Base-by-base conservation (phyloP, 768 basidiomycete genomes). In the Tulasnella sp. region DNA sequence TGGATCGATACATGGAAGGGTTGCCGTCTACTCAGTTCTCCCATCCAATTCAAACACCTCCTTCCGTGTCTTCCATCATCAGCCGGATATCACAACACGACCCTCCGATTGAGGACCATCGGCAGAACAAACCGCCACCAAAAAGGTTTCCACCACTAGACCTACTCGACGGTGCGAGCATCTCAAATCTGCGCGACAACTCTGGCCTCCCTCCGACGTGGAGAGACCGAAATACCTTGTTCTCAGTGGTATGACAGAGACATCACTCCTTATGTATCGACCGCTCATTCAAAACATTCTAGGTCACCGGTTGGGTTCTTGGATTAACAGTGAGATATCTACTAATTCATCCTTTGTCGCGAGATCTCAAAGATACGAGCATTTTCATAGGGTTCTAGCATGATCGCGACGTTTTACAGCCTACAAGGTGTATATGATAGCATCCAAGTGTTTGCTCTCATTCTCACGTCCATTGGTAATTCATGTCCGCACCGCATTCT, bases 401-500 rank as follows among this genome's bases (percentile, higher is more conserved):
- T 77, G 24, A 70, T 86, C 34, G 79, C 83, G 3, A 77, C 79
- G 0, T 85, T 80, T 64, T 88, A 86, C 66, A 85, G 84, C 67
- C 68, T 86, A 21, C 81, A 84, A 65, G 84, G 85, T 42, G 73
- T 86, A 9, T 74, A 80, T 54, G 84, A 84, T 63, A 84, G 81
- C 0, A 69, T 87, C 0, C 85, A 88, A 66, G 76, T 87, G 34
- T 85, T 86, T 68, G 84, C 85, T 0, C 71, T 88, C 26, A 75
- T 88, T 45, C 68, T 88, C 60, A 81, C 77, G 60, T 85, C 84
- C 1, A 77, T 86, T 61, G 77, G 85, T 85, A 65, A 43, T 59
- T 10, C 47, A 17, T 4, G 44, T 34, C 5, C 3, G 8, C 5
- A 21, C 29, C 27, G 32, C 3, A 4, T 29, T n/a, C 41, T 7